Conservation (phyloP, 495 filamentous ascomycete genomes). For the Annulohypoxylon stygium region DNA sequence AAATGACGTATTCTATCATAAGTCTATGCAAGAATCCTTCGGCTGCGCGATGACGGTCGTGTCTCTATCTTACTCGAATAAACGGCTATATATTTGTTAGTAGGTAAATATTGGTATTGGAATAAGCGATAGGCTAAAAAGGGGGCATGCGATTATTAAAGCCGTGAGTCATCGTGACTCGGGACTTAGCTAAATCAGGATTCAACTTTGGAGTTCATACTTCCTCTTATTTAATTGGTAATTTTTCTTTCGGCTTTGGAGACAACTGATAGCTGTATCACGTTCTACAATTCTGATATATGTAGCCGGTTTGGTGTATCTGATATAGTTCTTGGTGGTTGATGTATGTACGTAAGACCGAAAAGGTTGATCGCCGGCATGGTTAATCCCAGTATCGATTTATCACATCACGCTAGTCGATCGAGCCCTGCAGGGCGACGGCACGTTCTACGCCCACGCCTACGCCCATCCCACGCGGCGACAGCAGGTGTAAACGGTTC, state of each 20-base stretch:
- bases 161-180: neutral
- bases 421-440: constrained; percentile 39
- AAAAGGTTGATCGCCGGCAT: constrained; percentile 44
- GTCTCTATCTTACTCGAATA: constrained; percentile 10
- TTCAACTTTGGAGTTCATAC: neutral
- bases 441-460: constrained; percentile 17
- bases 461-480: constrained; percentile 1
- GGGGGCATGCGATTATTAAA: constrained; percentile 8
- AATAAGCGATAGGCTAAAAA: neutral
- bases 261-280: constrained; percentile 22
- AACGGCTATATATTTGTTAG: constrained; percentile 9
- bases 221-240: neutral
- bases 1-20: constrained; percentile 14
- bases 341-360: constrained; percentile 41
- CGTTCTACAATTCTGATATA: constrained; percentile 20
- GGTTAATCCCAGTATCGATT: constrained; percentile 40
- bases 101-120: neutral
- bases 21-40: constrained; percentile 7
- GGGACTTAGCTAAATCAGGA: neutral
- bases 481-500: constrained; percentile 34
- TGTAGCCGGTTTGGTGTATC: constrained; percentile 7
- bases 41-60: constrained; percentile 13
- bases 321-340: constrained; percentile 2
- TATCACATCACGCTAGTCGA: constrained; percentile 39
- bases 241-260: neutral